Evolutionary conservation across 129 eudicot genomes (phyloP).

Genomic region (Flaveria ramosissima): DNA sequence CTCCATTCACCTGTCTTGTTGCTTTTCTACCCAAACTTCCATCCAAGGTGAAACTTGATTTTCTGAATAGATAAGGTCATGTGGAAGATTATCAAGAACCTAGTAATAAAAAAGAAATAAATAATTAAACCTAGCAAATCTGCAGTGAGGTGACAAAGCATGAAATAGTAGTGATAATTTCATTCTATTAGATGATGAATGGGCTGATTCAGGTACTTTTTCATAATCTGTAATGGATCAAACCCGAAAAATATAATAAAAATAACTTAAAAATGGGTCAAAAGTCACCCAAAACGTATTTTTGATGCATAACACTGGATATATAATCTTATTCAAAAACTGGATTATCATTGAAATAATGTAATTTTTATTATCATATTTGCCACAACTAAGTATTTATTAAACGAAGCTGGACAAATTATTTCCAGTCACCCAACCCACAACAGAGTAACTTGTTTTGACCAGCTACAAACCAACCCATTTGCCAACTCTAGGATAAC

Average conservation of each 20-base stretch:
- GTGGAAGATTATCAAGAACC: conserved; percentile 99
- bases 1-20: conserved; percentile 56
- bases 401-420: not conserved
- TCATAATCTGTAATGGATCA: not conserved
- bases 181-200: not conserved
- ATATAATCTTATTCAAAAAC: not conserved
- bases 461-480: not conserved
- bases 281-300: not conserved
- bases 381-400: not conserved
- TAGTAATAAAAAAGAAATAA: conserved; percentile 15
- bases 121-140: not conserved
- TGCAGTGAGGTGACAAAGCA: conserved; percentile 1
- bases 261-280: not conserved
- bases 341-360: not conserved
- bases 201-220: not conserved
- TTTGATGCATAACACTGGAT: not conserved
- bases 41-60: conserved; percentile 92
- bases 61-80: conserved; percentile 81
- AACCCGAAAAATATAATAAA: not conserved
- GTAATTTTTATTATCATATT: not conserved
- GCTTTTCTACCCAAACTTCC: conserved; percentile 94
- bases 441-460: not conserved
- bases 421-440: not conserved
- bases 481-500: not conserved
- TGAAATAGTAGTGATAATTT: not conserved